Conservation (phyloP, 352 stramenopile genomes). For the Pythium aphanidermatum region DNA sequence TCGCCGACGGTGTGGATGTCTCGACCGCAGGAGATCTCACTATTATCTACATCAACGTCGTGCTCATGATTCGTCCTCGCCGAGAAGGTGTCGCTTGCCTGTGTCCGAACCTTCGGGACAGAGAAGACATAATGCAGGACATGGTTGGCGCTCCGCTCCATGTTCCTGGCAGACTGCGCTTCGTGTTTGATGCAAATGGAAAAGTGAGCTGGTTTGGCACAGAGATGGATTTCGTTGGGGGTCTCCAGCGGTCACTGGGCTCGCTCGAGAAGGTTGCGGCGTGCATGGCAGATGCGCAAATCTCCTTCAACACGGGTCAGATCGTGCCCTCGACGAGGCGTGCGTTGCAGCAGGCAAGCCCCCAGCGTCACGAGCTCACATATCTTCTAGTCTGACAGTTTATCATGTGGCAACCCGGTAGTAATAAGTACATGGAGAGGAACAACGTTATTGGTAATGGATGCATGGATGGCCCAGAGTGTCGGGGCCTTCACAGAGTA, state of each 20-base stretch:
- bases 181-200: constrained; percentile 41
- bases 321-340: no score
- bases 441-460: no score
- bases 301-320: constrained; percentile 49
- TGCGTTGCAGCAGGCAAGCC: no score
- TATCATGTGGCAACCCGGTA: no score
- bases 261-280: constrained; percentile 33
- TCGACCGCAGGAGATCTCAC: constrained; percentile 29
- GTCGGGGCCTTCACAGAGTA: no score
- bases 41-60: constrained; percentile 35
- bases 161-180: constrained; percentile 39
- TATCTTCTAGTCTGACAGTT: no score
- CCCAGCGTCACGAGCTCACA: no score
- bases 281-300: constrained; percentile 38
- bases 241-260: constrained; percentile 34
- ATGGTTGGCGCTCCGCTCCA: constrained; percentile 33
- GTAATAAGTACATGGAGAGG: no score
- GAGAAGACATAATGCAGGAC: constrained; percentile 45
- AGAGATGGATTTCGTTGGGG: constrained; percentile 52
- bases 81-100: constrained; percentile 36
- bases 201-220: constrained; percentile 47
- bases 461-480: no score
- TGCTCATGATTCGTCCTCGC: constrained; percentile 31
- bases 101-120: constrained; percentile 30
- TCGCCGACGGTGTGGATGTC: constrained; percentile 27